phyloP scores from a whole-genome alignment of 495 filamentous ascomycete genomes.

The Penicillium samsonianum region DNA sequence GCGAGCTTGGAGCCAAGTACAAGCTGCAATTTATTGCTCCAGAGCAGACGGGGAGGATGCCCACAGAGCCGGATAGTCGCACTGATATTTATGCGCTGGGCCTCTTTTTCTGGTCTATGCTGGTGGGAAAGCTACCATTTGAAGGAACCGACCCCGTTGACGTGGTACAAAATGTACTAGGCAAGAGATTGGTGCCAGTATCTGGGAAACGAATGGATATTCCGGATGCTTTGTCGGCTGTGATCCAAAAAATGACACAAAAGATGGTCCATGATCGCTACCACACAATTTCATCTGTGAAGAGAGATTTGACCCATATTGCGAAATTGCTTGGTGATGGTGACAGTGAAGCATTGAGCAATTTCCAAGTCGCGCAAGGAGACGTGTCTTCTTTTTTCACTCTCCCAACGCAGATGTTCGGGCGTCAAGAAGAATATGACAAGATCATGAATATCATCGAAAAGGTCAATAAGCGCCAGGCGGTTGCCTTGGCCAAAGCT shows the following conservation, averaged over 20 bases:
- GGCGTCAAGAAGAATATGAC: constrained; percentile 68
- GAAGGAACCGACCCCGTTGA: constrained; percentile 77
- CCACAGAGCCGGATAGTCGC: constrained; percentile 82
- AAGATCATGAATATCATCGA: constrained; percentile 72
- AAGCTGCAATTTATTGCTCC: constrained; percentile 88
- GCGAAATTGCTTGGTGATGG: constrained; percentile 71
- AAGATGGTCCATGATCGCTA: constrained; percentile 84
- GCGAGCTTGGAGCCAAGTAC: constrained; percentile 76
- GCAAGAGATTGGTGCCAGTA: constrained; percentile 70
- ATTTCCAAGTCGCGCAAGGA: constrained; percentile 70
- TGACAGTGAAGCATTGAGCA: constrained; percentile 64
- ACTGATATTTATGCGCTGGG: constrained; percentile 91
- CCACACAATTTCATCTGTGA: constrained; percentile 77
- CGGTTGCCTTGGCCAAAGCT: constrained; percentile 47
- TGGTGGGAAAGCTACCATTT: constrained; percentile 76
- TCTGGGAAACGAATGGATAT: constrained; percentile 74
- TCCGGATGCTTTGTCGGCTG: constrained; percentile 73
- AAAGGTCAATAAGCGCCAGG: constrained; percentile 64
- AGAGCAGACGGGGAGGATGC: constrained; percentile 88
- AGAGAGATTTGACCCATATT: constrained; percentile 70
- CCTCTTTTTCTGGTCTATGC: constrained; percentile 80
- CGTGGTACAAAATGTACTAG: constrained; percentile 83
- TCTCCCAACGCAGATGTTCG: constrained; percentile 76
- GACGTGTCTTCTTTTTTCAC: constrained; percentile 88
- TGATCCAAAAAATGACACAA: constrained; percentile 88